Evolutionary conservation across 2,329 filamentous ascomycete genomes (phyloP).

Genomic region (Hymenoscyphus fraxineus): DNA sequence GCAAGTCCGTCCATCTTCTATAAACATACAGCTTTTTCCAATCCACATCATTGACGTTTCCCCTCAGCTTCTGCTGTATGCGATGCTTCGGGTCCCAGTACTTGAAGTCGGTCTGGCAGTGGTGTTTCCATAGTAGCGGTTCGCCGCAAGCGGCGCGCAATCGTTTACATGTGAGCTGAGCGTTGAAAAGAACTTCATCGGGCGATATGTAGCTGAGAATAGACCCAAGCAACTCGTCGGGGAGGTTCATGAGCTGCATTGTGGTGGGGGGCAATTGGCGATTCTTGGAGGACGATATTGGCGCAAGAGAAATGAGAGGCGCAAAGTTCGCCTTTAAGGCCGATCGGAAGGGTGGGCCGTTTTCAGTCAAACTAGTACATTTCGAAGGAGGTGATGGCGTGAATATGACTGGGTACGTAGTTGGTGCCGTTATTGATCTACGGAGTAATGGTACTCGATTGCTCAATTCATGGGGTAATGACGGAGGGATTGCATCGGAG

Average conservation of each 20-base stretch:
- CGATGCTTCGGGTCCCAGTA: slow-evolving; percentile 70
- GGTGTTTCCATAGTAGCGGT: slow-evolving; percentile 72
- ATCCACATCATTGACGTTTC: slow-evolving; percentile 53
- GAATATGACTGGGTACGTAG: not conserved
- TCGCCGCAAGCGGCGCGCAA: slow-evolving; percentile 65
- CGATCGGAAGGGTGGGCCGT: not conserved
- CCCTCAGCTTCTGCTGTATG: slow-evolving; percentile 53
- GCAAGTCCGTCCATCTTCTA: slow-evolving; percentile 50
- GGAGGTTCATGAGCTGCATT: slow-evolving; percentile 36
- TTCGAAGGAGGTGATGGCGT: not conserved
- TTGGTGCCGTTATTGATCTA: not conserved
- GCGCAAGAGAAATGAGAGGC: not conserved
- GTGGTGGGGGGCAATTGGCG: not conserved
- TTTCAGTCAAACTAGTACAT: not conserved
- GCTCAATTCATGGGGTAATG: not conserved
- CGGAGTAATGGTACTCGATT: not conserved
- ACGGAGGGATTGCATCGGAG: not conserved
- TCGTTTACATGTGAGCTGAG: slow-evolving; percentile 57
- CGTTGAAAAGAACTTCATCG: slow-evolving; percentile 46
- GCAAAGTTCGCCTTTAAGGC: not conserved
- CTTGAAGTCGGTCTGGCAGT: slow-evolving; percentile 65
- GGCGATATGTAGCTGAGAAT: slow-evolving; percentile 64
- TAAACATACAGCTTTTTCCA: slow-evolving; percentile 71
- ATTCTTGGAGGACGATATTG: not conserved
- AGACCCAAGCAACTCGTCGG: slow-evolving; percentile 80